Percentiles rank a stretch among this genome's conserved stretches.
Conservation (phyloP, 169 alveolate species). For the Eimeria sp. region DNA sequence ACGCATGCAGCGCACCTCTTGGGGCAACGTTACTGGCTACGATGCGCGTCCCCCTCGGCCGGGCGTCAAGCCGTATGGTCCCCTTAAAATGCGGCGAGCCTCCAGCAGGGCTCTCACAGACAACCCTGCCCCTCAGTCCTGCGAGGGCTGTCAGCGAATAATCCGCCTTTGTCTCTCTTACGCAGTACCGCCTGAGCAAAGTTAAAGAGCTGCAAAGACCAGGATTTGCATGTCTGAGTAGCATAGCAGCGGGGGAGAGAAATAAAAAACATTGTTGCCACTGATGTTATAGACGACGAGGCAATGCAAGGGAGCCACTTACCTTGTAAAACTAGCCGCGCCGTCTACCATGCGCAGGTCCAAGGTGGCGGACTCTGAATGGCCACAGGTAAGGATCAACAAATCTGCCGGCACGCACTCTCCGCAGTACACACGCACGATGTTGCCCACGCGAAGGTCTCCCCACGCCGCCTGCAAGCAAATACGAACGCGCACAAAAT, state of each 20-base stretch:
- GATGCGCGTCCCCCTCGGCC: constrained; percentile 54
- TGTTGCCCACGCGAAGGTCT: constrained; percentile 95
- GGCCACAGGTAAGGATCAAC: constrained; percentile 92
- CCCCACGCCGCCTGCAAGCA: constrained; percentile 89
- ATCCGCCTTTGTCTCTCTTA: constrained; percentile 51
- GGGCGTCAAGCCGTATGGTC: constrained; percentile 53
- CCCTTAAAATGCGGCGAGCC: constrained; percentile 49
- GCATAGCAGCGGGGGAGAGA: background rate
- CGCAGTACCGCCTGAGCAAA: constrained; percentile 40
- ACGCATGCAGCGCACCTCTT: constrained; percentile 1
- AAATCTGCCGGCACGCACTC: constrained; percentile 98
- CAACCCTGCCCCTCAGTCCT: constrained; percentile 56
- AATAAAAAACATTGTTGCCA: background rate
- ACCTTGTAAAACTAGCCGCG: constrained; percentile 48
- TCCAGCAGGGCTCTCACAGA: constrained; percentile 8
- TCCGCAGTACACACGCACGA: constrained; percentile 90
- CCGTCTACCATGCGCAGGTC: constrained; percentile 52
- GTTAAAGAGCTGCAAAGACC: background rate
- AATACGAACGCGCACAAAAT: background rate
- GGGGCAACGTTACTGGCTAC: constrained; percentile 58
- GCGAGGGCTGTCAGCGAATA: constrained; percentile 52
- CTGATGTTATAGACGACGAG: background rate
- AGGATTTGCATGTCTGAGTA: background rate
- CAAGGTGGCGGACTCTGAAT: constrained; percentile 55
- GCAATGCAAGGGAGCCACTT: background rate